Conservation (phyloP, 2,329 filamentous ascomycete genomes). For the Fusarium transvaalense region DNA sequence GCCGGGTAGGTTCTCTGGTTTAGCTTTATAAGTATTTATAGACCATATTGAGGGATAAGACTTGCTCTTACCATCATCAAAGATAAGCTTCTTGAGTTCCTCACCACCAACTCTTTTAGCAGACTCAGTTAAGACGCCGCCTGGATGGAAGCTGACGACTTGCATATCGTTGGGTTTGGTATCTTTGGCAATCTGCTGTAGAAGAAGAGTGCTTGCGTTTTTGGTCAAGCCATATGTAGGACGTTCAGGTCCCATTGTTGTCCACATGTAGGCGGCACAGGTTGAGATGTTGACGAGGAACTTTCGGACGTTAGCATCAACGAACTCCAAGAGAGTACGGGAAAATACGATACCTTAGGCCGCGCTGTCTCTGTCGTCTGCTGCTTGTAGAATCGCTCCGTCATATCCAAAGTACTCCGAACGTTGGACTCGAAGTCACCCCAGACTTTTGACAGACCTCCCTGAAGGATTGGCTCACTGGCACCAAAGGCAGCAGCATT, state of each 20-base stretch:
- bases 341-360: too few relatives aligned
- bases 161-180: neutral
- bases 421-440: conserved; percentile 1
- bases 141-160: neutral
- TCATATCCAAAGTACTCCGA: neutral
- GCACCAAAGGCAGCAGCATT: neutral
- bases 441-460: neutral
- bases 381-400: neutral
- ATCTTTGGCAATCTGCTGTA: neutral
- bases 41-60: too few relatives aligned
- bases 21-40: fast-evolving
- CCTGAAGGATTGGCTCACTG: neutral
- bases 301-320: too few relatives aligned
- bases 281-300: too few relatives aligned
- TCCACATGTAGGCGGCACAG: too few relatives aligned
- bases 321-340: too few relatives aligned
- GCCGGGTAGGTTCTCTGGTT: neutral
- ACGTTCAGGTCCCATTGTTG: too few relatives aligned
- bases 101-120: neutral
- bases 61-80: neutral
- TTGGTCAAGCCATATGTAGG: neutral
- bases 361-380: too few relatives aligned
- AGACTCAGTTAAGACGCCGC: neutral
- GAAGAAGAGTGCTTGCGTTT: neutral
- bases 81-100: neutral